Evolutionary conservation across 768 basidiomycete genomes (phyloP).

Genomic region (Pisolithus sp.): DNA sequence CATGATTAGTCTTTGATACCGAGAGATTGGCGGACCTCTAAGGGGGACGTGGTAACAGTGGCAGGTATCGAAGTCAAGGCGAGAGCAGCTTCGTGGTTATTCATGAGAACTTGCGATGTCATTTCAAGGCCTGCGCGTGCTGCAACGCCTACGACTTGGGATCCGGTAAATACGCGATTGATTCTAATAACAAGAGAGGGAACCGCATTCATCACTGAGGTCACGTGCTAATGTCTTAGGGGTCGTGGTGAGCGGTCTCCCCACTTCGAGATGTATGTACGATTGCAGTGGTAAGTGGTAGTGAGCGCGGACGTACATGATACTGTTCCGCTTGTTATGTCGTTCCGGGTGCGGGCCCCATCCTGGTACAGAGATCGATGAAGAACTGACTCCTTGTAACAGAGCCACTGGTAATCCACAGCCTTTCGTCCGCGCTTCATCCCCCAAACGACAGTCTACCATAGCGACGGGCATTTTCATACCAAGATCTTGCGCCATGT

Average conservation of each 20-base stretch:
- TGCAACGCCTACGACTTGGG: neutral
- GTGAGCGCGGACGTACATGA: too few species aligned
- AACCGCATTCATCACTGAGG: neutral
- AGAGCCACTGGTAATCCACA: neutral
- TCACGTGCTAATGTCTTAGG: neutral
- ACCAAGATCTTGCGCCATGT: neutral
- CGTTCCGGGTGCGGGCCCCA: neutral
- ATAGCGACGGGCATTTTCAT: neutral
- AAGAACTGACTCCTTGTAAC: too few species aligned
- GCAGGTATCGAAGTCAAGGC: too few species aligned
- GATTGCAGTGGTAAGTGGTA: too few species aligned
- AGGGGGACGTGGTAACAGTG: neutral
- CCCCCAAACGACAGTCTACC: neutral
- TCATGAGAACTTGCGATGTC: neutral
- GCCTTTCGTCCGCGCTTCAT: neutral
- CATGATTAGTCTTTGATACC: neutral
- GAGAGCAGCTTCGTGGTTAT: neutral
- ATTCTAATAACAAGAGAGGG: neutral
- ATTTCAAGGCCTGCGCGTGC: neutral
- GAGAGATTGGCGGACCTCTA: constrained; percentile 1
- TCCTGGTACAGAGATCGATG: too few species aligned
- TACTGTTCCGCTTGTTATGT: neutral
- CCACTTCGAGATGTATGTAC: too few species aligned
- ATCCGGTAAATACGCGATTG: neutral
- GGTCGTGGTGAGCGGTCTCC: too few species aligned